Conservation (phyloP, 2,329 filamentous ascomycete genomes). For the Furcasterigmium sp. region DNA sequence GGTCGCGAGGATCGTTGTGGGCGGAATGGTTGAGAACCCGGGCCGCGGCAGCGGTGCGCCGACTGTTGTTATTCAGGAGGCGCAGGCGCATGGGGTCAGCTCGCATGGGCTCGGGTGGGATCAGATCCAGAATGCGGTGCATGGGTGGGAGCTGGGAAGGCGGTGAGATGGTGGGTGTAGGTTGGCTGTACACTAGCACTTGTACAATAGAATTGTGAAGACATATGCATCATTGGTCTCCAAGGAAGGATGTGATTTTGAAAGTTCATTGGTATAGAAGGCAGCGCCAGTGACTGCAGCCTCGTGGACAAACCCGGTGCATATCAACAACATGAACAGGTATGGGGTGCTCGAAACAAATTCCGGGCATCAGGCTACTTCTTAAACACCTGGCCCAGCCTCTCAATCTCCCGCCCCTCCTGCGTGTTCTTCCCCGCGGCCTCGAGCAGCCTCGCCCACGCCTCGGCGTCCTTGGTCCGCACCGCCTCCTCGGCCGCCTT, state of each 20-base stretch:
- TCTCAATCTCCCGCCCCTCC: constrained; percentile 74
- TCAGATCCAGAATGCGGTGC: constrained; percentile 83
- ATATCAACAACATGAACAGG: too few species aligned
- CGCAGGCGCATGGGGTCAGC: constrained; percentile 65
- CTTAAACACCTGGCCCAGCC: constrained; percentile 60
- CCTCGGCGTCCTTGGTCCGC: constrained; percentile 69
- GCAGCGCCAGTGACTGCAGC: too few species aligned
- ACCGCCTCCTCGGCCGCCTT: constrained; percentile 91
- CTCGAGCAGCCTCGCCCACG: constrained; percentile 67
- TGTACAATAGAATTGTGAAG: background rate
- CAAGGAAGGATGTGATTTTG: background rate
- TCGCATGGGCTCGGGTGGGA: constrained; percentile 73
- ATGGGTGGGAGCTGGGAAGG: constrained; percentile 75
- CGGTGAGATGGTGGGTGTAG: constrained; percentile 12
- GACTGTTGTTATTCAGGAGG: constrained; percentile 92
- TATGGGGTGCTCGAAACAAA: too few species aligned
- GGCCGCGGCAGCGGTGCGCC: constrained; percentile 81
- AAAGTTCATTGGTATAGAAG: too few species aligned
- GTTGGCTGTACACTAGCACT: background rate
- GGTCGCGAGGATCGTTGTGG: constrained; percentile 74
- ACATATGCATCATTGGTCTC: too few species aligned
- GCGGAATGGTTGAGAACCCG: constrained; percentile 68
- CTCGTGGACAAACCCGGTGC: too few species aligned
- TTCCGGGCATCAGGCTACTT: too few species aligned
- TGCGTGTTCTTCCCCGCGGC: constrained; percentile 66